Base-by-base conservation (phyloP, 129 eudicot genomes). In the Tagetes patula region DNA sequence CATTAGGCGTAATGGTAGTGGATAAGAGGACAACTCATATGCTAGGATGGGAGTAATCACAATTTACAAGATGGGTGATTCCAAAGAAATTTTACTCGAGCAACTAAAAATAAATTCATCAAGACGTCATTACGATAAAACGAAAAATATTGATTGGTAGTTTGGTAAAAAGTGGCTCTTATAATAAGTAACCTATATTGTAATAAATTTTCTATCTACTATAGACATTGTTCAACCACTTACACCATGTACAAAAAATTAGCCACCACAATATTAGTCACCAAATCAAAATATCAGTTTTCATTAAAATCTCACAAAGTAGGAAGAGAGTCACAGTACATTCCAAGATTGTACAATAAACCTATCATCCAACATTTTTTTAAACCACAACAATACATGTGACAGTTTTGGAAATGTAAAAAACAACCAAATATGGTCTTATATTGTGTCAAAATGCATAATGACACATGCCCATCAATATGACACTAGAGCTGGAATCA, bases 391-490 rank as follows among this genome's bases (percentile, higher is more conserved):
- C 46, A 53, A 65, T 38, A 75, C 36, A 65, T 6, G 65, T 14
- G 52, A 62, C 72, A 31, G 73, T 7, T 52, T 33, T 52, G 54
- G 6, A 36, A 32, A 42, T 66, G 74, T 43, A 4, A 46, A 55
- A 71, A 5, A 41, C 33, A 61, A 39, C 54, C 75, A 41, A 39
- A 27, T 38, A 52, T 6, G 61, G 31, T 14, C 47, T 5, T 0
- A 37, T 38, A 75, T 49, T 50, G 5, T n/a, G 67, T 41, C 79
- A 75, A 75, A 65, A 67, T 5, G 40, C 71, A 75, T 39, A 59
- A 68, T 14, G 61, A 56, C 50, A 71, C 27, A 31, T 6, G 5
- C 36, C 66, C 5, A 77, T 34, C 13, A 70, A 63, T 61, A 14
- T n/a, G 43, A 69, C 69, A 47, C 62, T 4, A 47, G 13, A 77